Percentiles rank a stretch among this genome's conserved stretches.
phyloP scores from a whole-genome alignment of 371 early-diverging fungal genomes.

The Mortierella sp. region DNA sequence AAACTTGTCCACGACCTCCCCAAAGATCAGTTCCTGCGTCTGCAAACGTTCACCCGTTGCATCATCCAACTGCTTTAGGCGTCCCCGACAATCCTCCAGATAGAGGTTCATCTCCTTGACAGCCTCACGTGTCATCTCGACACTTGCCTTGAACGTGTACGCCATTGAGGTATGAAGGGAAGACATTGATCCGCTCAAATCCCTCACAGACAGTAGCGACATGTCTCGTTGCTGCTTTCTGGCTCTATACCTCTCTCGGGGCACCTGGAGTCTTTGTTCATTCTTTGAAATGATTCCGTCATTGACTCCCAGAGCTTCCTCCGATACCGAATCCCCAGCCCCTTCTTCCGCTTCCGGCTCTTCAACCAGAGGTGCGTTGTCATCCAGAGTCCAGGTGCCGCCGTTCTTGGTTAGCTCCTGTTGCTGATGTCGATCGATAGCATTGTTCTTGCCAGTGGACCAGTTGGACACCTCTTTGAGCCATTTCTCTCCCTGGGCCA shows the following conservation, averaged over 20 bases:
- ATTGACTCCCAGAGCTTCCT: neutral
- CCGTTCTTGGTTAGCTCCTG: neutral
- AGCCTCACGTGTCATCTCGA: conserved; percentile 35
- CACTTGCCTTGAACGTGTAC: conserved; percentile 25
- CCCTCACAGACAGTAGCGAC: conserved; percentile 19
- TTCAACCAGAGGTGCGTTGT: conserved; percentile 12
- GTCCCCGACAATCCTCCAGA: conserved; percentile 36
- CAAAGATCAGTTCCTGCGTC: conserved; percentile 40
- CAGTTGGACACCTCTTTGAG: conserved; percentile 31
- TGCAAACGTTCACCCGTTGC: conserved; percentile 27
- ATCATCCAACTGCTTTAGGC: conserved; percentile 29
- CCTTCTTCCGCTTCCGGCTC: conserved; percentile 30
- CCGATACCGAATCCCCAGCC: neutral
- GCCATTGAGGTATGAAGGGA: conserved; percentile 21
- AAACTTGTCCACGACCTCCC: conserved; percentile 48
- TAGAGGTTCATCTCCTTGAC: conserved; percentile 34
- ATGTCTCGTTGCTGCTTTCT: conserved; percentile 26
- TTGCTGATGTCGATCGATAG: conserved; percentile 28
- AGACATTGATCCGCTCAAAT: conserved; percentile 29
- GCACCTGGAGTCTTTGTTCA: neutral
- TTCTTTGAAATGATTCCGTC: neutral
- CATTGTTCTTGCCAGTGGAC: conserved; percentile 14
- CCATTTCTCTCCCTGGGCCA: conserved; percentile 36
- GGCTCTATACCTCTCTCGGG: conserved; percentile 6
- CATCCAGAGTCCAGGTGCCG: conserved; percentile 16